These are phyloP conservation scores for Colletotrichum sp. DNA, from an alignment of 2,329 filamentous ascomycete species.

Conservation along the genomic window DNA sequence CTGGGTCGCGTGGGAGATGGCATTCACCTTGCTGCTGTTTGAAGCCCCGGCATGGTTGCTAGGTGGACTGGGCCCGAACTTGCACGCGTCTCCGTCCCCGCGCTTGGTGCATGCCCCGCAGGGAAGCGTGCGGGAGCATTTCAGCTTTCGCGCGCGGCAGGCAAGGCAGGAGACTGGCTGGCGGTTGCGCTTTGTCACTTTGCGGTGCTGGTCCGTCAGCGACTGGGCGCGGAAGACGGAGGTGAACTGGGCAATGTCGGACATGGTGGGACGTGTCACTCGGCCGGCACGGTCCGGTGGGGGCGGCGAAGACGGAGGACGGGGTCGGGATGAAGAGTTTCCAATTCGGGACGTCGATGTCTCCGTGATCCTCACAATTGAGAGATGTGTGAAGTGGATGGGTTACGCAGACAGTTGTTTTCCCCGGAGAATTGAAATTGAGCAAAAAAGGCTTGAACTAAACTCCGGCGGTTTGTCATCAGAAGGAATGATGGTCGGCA, in stretches of 20 bases:
- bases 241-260: constrained; percentile 26
- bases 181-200: constrained; percentile 41
- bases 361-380: background rate
- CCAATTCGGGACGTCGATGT: background rate
- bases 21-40: background rate
- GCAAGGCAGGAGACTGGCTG: constrained; percentile 45
- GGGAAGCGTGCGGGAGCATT: constrained; percentile 46
- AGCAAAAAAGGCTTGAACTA: background rate
- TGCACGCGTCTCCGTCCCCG: constrained; percentile 36
- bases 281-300: background rate
- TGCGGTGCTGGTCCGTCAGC: constrained; percentile 32
- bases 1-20: background rate
- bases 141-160: constrained; percentile 48
- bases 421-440: background rate
- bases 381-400: background rate
- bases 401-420: background rate
- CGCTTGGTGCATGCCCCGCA: constrained; percentile 46
- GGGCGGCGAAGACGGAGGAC: background rate
- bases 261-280: background rate
- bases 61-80: constrained; percentile 29
- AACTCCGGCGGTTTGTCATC: background rate
- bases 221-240: constrained; percentile 42
- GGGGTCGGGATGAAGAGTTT: background rate
- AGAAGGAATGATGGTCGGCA: background rate
- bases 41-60: background rate